Evolutionary conservation across 345 rosid species (phyloP).

Genomic region (Aurinia saxatilis): DNA sequence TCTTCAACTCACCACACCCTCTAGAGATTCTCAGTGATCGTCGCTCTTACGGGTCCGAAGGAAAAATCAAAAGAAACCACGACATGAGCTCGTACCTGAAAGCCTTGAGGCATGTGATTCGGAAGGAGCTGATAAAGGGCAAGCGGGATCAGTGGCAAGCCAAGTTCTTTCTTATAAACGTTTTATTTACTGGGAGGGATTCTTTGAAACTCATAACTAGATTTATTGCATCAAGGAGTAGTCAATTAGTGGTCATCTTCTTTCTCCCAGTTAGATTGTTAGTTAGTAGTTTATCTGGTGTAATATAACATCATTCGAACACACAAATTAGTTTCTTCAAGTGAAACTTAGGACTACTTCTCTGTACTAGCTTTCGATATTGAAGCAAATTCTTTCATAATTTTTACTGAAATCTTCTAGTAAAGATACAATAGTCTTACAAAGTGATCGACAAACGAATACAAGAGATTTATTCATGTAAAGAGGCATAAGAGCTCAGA

Average conservation of each 20-base stretch:
- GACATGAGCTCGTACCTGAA: slow-evolving; percentile 82
- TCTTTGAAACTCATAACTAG: slow-evolving; percentile 53
- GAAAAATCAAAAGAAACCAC: slow-evolving; percentile 81
- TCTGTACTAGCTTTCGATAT: background rate
- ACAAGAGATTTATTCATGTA: slow-evolving; percentile 2
- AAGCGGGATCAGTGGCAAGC: slow-evolving; percentile 38
- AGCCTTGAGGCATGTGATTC: slow-evolving; percentile 54
- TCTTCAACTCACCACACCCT: slow-evolving; percentile 97
- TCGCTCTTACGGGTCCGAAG: slow-evolving; percentile 77
- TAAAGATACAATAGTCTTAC: background rate
- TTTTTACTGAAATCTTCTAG: background rate
- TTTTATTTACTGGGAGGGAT: slow-evolving; percentile 52
- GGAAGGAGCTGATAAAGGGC: slow-evolving; percentile 55
- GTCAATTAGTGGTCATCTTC: slow-evolving; percentile 64
- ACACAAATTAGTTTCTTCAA: slow-evolving; percentile 23
- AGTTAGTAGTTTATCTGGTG: slow-evolving; percentile 37
- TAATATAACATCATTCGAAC: slow-evolving; percentile 28
- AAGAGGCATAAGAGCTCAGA: background rate
- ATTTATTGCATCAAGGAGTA: slow-evolving; percentile 59
- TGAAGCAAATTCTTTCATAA: background rate
- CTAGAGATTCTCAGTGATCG: slow-evolving; percentile 87
- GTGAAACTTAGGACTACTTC: slow-evolving; percentile 5
- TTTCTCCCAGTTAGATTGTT: slow-evolving; percentile 55
- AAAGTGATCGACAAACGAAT: background rate
- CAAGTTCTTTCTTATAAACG: slow-evolving; percentile 42